Evolutionary conservation across 2,329 filamentous ascomycete genomes (phyloP), one percentile per base, ranked within the genome.

Genomic region (Arthroderma sp.): DNA sequence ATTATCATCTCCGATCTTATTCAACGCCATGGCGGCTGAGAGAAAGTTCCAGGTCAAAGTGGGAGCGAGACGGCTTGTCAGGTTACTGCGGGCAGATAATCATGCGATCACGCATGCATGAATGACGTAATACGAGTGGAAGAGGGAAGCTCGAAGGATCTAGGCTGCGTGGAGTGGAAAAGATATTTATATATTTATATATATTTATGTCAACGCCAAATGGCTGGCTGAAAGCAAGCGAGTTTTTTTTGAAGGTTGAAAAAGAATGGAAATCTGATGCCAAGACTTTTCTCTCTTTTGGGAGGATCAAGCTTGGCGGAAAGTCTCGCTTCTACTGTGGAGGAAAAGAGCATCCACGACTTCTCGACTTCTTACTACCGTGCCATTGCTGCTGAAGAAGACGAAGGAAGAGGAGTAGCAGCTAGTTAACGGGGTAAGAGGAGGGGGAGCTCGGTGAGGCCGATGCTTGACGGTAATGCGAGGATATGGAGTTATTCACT

Each of bases 1-100:
- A 61, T 87, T 82, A 63, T 82, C 79, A 31, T 85, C 85, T 2
- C 83, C 81, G 55, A 91, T 79, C 66, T 79, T 80, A 67, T 86
- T 84, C 63, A 90, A 69, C 33, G 71, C 67, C 69, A 73, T 72
- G 11, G 31, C 31, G 43, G 21, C 19, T 54, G 44, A 51, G 25
- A 17, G n/a, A 51, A 13, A 51, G 15, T 51, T 17, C 19, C 44
- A 49, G 49, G 17, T 13, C 28, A 11, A n/a, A 6, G 21, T 9
- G 35, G 31, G 28, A 28, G 7, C 19, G 8, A 54, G 11, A 7
- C 54, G 25, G 15, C 9, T n/a, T 23, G 19, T 43, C 54, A 33
- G 19, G 21, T 31, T 38, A 35, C 37, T 9, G 17, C 11, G 28
- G 17, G 49, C 21, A 47, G 54, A n/a, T 28, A 41, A 35, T 31